Conservation (phyloP, 2,329 filamentous ascomycete species). For the Aspergillus novoparasiticus region DNA sequence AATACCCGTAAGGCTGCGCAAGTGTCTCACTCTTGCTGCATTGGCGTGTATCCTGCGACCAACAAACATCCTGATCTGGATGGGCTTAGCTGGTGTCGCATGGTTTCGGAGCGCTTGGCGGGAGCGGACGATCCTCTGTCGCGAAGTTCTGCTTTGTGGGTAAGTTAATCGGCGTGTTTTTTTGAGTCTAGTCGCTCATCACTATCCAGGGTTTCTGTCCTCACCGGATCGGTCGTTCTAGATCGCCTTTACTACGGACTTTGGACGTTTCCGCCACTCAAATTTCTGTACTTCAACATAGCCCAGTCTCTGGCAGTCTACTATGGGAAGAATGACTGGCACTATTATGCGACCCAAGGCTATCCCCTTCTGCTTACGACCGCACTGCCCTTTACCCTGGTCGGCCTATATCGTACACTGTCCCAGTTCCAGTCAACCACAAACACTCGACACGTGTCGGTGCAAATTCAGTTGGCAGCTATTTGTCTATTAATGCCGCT, state of each 20-base stretch:
- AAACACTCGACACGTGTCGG: slow-evolving; percentile 34
- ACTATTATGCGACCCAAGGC: slow-evolving; percentile 92
- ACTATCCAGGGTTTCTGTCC: slow-evolving; percentile 53
- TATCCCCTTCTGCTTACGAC: slow-evolving; percentile 85
- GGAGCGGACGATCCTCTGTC: slow-evolving; percentile 56
- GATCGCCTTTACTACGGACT: slow-evolving; percentile 80
- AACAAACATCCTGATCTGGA: slow-evolving; percentile 87
- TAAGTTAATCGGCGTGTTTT: slow-evolving; percentile 24
- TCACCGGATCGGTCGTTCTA: slow-evolving; percentile 65
- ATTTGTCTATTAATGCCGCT: slow-evolving; percentile 62
- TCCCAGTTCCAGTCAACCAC: slow-evolving; percentile 38
- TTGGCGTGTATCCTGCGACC: slow-evolving; percentile 83
- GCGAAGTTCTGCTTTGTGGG: slow-evolving; percentile 66
- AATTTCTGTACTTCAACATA: slow-evolving; percentile 90
- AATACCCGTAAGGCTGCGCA: slow-evolving; percentile 52
- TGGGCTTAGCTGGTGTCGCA: slow-evolving; percentile 62
- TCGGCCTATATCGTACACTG: slow-evolving; percentile 62
- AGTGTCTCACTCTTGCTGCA: slow-evolving; percentile 74
- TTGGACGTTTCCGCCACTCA: slow-evolving; percentile 86
- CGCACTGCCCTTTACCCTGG: slow-evolving; percentile 72
- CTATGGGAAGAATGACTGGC: slow-evolving; percentile 86
- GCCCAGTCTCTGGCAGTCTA: slow-evolving; percentile 85
- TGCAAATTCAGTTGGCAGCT: slow-evolving; percentile 59
- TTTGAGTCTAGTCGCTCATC: slow-evolving; percentile 11
- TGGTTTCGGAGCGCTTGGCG: slow-evolving; percentile 48